These are phyloP conservation scores for Stagonosporopsis chrysanthemi DNA, from an alignment of 2,329 filamentous ascomycete genomes.

Conservation along the genomic window DNA sequence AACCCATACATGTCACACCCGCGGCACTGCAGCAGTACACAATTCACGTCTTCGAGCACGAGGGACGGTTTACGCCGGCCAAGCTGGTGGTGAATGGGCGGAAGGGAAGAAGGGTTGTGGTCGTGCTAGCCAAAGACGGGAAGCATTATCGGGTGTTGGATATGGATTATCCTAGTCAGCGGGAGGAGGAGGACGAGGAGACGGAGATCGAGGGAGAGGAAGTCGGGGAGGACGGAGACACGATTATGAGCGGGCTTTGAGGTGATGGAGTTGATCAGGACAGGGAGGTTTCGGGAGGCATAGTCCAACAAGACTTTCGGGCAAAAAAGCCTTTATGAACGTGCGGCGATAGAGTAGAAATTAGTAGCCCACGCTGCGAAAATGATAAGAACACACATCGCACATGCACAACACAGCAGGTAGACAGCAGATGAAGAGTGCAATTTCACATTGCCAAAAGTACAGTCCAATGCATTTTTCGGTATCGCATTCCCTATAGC, in stretches of 20 bases:
- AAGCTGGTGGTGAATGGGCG: conserved; percentile 64
- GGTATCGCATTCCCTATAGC: conserved; percentile 49
- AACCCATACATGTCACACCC: conserved; percentile 11
- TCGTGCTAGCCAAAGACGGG: conserved; percentile 62
- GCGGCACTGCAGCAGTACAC: conserved; percentile 36
- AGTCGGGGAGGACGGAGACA: conserved; percentile 19
- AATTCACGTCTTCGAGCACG: conserved; percentile 56
- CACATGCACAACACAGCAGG: not conserved
- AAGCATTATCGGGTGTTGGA: conserved; percentile 65
- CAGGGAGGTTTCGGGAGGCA: too few species aligned
- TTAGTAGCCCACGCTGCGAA: not conserved
- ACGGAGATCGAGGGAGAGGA: conserved; percentile 5
- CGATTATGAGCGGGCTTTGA: conserved; percentile 27
- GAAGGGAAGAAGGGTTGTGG: conserved; percentile 60
- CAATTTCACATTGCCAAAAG: conserved; percentile 34
- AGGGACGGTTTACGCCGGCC: conserved; percentile 56
- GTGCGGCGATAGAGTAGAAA: too few species aligned
- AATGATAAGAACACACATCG: too few species aligned
- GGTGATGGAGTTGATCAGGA: not conserved
- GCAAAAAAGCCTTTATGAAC: too few species aligned
- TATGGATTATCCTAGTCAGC: conserved; percentile 54
- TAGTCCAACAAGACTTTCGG: too few species aligned
- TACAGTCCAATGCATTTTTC: conserved; percentile 48
- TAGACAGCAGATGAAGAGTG: not conserved
- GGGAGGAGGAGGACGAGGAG: conserved; percentile 26